Conservation (phyloP, 2,329 filamentous ascomycete genomes). For the Aspergillus spinulosporus region DNA sequence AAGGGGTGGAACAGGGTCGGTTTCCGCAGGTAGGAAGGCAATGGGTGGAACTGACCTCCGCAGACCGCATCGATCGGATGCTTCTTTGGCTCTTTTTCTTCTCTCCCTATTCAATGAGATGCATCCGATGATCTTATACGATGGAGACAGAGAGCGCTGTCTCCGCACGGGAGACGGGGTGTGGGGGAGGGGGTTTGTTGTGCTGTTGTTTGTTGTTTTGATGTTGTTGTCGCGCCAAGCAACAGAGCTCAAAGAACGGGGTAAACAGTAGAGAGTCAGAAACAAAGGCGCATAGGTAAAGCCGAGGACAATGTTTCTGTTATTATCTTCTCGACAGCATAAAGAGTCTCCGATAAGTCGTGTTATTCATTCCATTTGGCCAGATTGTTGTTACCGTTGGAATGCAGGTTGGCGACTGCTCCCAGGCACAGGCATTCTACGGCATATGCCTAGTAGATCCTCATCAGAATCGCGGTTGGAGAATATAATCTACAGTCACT, state of each 20-base stretch:
- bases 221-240: conserved; percentile 12
- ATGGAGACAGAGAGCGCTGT: neutral
- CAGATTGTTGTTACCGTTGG: neutral
- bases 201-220: conserved; percentile 13
- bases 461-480: neutral
- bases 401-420: conserved; percentile 13
- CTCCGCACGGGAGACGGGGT: neutral
- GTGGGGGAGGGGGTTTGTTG: neutral
- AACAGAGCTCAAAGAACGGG: conserved; percentile 1
- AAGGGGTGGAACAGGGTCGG: neutral
- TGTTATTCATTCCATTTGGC: conserved; percentile 1
- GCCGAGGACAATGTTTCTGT: neutral
- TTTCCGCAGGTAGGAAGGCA: neutral
- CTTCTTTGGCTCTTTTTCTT: neutral
- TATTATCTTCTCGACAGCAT: neutral
- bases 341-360: neutral
- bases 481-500: neutral
- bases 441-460: conserved; percentile 2
- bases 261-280: neutral
- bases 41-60: neutral
- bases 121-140: neutral
- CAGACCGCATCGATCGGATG: conserved; percentile 3
- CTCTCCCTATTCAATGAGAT: neutral
- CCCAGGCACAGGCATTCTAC: conserved; percentile 14
- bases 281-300: neutral